phyloP scores from a whole-genome alignment of 2,329 filamentous ascomycete species.

The Ceratocystis cubensis region DNA sequence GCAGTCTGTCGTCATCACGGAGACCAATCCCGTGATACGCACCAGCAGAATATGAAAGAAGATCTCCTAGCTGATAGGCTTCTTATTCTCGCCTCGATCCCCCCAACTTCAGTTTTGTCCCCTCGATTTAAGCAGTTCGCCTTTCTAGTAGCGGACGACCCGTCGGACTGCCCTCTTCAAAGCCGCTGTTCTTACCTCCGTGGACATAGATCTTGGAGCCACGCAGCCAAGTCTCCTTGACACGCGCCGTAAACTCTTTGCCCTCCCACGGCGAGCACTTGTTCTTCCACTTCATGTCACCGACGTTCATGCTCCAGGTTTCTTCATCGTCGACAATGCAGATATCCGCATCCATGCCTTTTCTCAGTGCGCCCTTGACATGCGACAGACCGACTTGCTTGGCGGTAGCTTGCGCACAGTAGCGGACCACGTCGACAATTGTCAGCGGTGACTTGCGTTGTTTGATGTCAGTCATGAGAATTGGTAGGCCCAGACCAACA shows the following conservation, averaged over 20 bases:
- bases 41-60: neutral
- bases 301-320: conserved; percentile 58
- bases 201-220: conserved; percentile 63
- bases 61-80: too few relatives aligned
- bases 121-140: conserved; percentile 27
- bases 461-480: conserved; percentile 65
- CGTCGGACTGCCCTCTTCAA: conserved; percentile 36
- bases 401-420: conserved; percentile 79
- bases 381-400: conserved; percentile 73
- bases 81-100: too few relatives aligned
- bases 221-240: conserved; percentile 74
- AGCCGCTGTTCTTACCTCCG: conserved; percentile 40
- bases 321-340: conserved; percentile 83
- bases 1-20: neutral
- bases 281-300: conserved; percentile 89
- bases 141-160: conserved; percentile 50
- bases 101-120: neutral
- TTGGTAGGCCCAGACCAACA: conserved; percentile 82
- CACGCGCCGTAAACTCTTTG: conserved; percentile 61
- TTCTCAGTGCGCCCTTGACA: conserved; percentile 66
- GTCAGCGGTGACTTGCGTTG: conserved; percentile 32
- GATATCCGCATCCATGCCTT: conserved; percentile 79
- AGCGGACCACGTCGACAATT: conserved; percentile 69
- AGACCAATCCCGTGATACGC: neutral
- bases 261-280: conserved; percentile 86